Conservation (phyloP, 2,329 filamentous ascomycete genomes). For the Beauveria pseudobassiana region DNA sequence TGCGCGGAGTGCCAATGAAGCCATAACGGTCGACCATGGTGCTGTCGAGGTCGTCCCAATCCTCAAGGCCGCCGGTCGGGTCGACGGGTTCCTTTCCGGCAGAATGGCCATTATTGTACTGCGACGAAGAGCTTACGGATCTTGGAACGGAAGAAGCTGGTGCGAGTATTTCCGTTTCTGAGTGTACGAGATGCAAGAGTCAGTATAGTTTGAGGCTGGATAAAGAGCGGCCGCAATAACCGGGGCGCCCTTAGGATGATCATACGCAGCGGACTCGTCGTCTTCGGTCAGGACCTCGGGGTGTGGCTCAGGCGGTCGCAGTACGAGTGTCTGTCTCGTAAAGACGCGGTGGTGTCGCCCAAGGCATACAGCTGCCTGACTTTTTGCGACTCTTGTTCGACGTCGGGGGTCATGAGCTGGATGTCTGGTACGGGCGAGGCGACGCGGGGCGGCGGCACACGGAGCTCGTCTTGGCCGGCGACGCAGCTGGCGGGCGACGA, state of each 20-base stretch:
- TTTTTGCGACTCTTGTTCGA: constrained; percentile 58
- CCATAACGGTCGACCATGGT: constrained; percentile 60
- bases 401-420: constrained; percentile 45
- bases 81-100: constrained; percentile 35
- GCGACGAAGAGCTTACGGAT: constrained; percentile 38
- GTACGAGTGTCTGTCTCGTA: constrained; percentile 29
- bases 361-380: constrained; percentile 58
- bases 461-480: constrained; percentile 30
- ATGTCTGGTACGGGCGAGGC: constrained; percentile 34
- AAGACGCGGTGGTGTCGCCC: background rate
- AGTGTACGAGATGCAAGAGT: background rate
- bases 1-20: constrained; percentile 49
- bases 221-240: constrained; percentile 5
- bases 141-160: constrained; percentile 29
- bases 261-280: constrained; percentile 49
- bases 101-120: constrained; percentile 29
- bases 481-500: constrained; percentile 8
- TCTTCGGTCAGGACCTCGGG: constrained; percentile 45
- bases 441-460: constrained; percentile 14
- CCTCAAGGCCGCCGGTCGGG: constrained; percentile 53
- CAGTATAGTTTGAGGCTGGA: constrained; percentile 3
- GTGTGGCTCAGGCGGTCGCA: constrained; percentile 41
- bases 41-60: constrained; percentile 58
- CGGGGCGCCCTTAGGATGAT: constrained; percentile 37
- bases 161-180: constrained; percentile 15